Base-by-base conservation (phyloP, 2,329 filamentous ascomycete genomes). In the Arthrobotrys musiformis region DNA sequence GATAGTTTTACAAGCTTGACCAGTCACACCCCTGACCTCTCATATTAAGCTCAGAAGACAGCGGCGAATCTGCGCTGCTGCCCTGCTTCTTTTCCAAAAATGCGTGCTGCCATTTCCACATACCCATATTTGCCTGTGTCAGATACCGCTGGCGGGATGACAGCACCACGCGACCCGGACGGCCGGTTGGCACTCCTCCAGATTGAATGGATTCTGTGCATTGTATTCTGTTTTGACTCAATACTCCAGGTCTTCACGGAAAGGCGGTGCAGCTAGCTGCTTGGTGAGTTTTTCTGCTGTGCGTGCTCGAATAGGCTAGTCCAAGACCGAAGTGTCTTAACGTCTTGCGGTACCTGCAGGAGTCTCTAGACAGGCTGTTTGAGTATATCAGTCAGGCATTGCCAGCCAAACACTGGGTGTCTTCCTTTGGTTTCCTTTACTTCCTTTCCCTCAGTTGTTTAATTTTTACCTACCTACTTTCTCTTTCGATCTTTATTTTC, bases 111-210 rank as follows among this genome's bases (percentile, higher is more conserved):
- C 44, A 70, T 64, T 70, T 69, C 64, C 63, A 60, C 24, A 69
- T 61, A 56, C 48, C 62, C 54, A 63, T 37, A 69, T 56, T 69
- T 69, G 35, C 66, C 60, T 70, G 73, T 77, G 52, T 77, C 73
- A 77, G 66, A 77, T 77, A 68, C 58, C 73, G 73, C 73, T 70
- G 66, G 60, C 58, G 64, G 33, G 64, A 42, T 61, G 56, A 73
- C 40, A 60, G 61, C 61, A 73, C 61, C 61, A 73, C 61, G 52
- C 37, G 61, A 61, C 52, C 46, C n/a, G 60, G 56, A 42, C 33
- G 33, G 40, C 54, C 64, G 28, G 72, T 52, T 70, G 72, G 72
- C 58, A 35, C 50, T 35, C 50, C 28, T 56, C 50, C 52, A 69
- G 42, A 68, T 42, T 61, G 46, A 46, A 69, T 35, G 50, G 28